Conservation (phyloP, 2,329 filamentous ascomycete species). For the Aureobasidium sp. region DNA sequence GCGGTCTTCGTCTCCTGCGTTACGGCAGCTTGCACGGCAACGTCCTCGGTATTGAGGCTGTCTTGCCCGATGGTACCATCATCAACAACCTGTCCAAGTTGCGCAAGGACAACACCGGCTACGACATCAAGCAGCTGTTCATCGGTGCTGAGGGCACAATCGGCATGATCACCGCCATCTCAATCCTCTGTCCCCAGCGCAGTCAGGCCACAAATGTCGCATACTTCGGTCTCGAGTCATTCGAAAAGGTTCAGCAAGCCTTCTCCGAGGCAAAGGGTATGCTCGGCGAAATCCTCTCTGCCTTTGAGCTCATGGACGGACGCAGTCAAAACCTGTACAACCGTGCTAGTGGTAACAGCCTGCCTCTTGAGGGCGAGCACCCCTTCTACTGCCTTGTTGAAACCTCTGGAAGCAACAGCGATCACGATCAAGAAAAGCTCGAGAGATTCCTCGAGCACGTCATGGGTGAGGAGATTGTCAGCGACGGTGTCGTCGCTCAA, state of each 20-base stretch:
- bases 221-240: slow-evolving; percentile 85
- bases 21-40: slow-evolving; percentile 94
- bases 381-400: slow-evolving; percentile 97
- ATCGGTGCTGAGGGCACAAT: slow-evolving; percentile 94
- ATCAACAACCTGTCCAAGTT: slow-evolving; percentile 81
- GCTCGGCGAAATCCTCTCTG: slow-evolving; percentile 89
- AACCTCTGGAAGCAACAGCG: slow-evolving; percentile 87
- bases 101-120: slow-evolving; percentile 98
- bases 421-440: slow-evolving; percentile 88
- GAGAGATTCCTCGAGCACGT: slow-evolving; percentile 85
- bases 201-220: slow-evolving; percentile 89
- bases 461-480: slow-evolving; percentile 78
- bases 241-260: slow-evolving; percentile 77
- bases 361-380: slow-evolving; percentile 73
- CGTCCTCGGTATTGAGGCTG: slow-evolving; percentile 86
- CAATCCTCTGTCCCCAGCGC: slow-evolving; percentile 80
- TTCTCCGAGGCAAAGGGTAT: slow-evolving; percentile 86
- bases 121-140: slow-evolving; percentile 94
- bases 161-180: slow-evolving; percentile 85
- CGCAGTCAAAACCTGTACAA: slow-evolving; percentile 72
- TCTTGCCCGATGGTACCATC: slow-evolving; percentile 86
- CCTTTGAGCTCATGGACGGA: slow-evolving; percentile 95
- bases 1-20: slow-evolving; percentile 77
- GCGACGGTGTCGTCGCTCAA: slow-evolving; percentile 85
- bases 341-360: slow-evolving; percentile 65